Conservation (phyloP, 805 yeast species). For the Ogataea trehaloabstinens region DNA sequence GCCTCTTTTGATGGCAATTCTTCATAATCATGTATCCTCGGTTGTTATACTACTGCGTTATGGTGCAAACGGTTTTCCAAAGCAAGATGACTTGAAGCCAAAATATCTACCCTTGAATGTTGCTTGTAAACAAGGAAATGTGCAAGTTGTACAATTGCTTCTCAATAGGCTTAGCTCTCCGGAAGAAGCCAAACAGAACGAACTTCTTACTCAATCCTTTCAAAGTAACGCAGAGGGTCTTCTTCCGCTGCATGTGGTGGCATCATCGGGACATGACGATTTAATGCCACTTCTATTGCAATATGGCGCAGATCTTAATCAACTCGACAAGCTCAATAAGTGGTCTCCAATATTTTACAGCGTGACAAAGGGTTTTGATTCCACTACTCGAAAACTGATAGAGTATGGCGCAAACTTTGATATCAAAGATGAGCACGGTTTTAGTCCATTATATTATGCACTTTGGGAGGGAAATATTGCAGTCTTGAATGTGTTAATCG, state of each 20-base stretch:
- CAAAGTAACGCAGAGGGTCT: constrained; percentile 85
- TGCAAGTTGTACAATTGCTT: constrained; percentile 62
- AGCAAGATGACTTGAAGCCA: constrained; percentile 48
- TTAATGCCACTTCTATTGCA: constrained; percentile 65
- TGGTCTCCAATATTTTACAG: constrained; percentile 96
- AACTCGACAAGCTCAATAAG: constrained; percentile 77
- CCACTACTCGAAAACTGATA: constrained; percentile 68
- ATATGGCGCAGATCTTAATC: constrained; percentile 77
- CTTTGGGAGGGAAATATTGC: constrained; percentile 90
- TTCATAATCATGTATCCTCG: constrained; percentile 57
- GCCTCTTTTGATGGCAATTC: constrained; percentile 77
- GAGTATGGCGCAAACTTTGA: constrained; percentile 68
- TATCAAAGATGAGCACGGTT: constrained; percentile 74
- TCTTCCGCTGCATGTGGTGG: constrained; percentile 82
- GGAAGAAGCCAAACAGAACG: constrained; percentile 27
- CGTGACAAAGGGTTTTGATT: constrained; percentile 76
- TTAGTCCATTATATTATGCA: constrained; percentile 81
- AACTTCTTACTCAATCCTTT: constrained; percentile 38
- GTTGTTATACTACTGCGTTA: constrained; percentile 48
- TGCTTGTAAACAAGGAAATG: constrained; percentile 85
- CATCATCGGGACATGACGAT: constrained; percentile 74
- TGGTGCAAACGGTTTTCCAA: constrained; percentile 49
- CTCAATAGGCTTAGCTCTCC: constrained; percentile 37
- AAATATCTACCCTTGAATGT: constrained; percentile 76
- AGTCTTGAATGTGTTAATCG: constrained; percentile 69